phyloP scores from a whole-genome alignment of 345 rosid species.

The Hypericum perforatum region DNA sequence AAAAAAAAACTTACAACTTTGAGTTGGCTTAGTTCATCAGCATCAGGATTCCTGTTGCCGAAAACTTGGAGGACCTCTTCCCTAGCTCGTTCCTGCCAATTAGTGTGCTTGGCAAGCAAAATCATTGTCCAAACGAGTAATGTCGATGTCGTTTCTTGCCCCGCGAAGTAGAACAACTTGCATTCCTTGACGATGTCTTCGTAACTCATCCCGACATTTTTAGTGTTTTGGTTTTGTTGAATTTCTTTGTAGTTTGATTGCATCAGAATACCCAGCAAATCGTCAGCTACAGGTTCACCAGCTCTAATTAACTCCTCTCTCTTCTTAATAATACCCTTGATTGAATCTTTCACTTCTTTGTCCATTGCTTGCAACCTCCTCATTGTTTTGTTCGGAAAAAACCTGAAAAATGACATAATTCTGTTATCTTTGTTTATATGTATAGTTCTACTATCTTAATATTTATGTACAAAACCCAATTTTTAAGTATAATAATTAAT shows the following conservation, averaged over 20 bases:
- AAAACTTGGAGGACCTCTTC: slow-evolving; percentile 14
- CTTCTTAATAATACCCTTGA: slow-evolving; percentile 24
- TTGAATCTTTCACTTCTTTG: slow-evolving; percentile 20
- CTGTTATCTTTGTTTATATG: too few relatives aligned
- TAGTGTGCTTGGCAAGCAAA: slow-evolving; percentile 7
- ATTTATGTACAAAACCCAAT: background rate
- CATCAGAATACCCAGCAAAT: slow-evolving; percentile 37
- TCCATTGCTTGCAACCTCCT: slow-evolving; percentile 29
- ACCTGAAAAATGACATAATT: slow-evolving; percentile 15
- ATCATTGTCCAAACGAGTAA: slow-evolving; percentile 19
- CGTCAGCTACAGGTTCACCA: slow-evolving; percentile 23
- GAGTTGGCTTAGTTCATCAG: slow-evolving; percentile 12
- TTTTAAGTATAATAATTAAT: background rate
- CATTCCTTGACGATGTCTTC: slow-evolving; percentile 23
- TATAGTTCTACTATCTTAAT: background rate
- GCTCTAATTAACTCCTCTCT: slow-evolving; percentile 27
- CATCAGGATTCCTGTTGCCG: slow-evolving; percentile 10
- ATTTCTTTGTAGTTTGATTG: slow-evolving; percentile 32
- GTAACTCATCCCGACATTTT: slow-evolving; percentile 22
- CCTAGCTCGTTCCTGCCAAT: slow-evolving; percentile 14
- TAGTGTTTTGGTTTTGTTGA: slow-evolving; percentile 13
- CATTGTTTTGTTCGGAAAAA: slow-evolving; percentile 33
- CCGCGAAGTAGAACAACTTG: slow-evolving; percentile 18
- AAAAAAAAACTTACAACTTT: slow-evolving; percentile 16
- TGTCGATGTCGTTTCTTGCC: slow-evolving; percentile 8